A percentile compares a stretch with the other conserved stretches of the same genome.
Evolutionary conservation across 345 rosid species (phyloP).

Genomic region (Nephelium lappaceum): DNA sequence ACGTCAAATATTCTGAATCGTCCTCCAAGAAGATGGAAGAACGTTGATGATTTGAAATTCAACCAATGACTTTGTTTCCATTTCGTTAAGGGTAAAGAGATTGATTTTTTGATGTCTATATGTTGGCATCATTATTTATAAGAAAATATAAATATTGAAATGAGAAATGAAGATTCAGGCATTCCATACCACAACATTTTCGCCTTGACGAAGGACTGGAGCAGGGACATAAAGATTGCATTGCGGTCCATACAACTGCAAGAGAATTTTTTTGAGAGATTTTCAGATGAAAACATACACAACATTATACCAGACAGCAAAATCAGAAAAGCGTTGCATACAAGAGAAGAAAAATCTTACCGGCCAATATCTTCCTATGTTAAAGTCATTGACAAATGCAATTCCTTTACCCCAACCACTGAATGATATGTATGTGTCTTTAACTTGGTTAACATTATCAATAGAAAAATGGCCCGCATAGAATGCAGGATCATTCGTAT

Average conservation of each 20-base stretch:
- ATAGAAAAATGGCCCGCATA: slow-evolving; percentile 64
- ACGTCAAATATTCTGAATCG: background rate
- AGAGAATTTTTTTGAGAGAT: slow-evolving; percentile 13
- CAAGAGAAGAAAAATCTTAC: slow-evolving; percentile 37
- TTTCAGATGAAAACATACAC: background rate
- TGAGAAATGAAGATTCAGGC: background rate
- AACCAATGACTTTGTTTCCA: background rate
- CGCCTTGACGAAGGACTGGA: slow-evolving; percentile 66
- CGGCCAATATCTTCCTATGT: slow-evolving; percentile 95
- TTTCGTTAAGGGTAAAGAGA: background rate
- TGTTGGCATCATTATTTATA: too few relatives aligned
- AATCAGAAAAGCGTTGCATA: background rate
- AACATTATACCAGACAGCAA: background rate
- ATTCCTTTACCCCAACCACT: slow-evolving; percentile 86
- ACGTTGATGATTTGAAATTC: background rate
- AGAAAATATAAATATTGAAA: background rate
- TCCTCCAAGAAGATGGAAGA: background rate
- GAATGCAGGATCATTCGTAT: slow-evolving; percentile 61
- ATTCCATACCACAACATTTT: slow-evolving; percentile 60
- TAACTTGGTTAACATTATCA: slow-evolving; percentile 43
- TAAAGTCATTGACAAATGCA: slow-evolving; percentile 76
- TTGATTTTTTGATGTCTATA: background rate
- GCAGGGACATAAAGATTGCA: slow-evolving; percentile 85
- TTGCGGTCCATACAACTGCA: slow-evolving; percentile 85
- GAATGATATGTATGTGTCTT: slow-evolving; percentile 82